Evolutionary conservation across 495 filamentous ascomycete genomes (phyloP), one percentile per base, ranked within the genome.

Genomic region (Penicillium chermesinum): DNA sequence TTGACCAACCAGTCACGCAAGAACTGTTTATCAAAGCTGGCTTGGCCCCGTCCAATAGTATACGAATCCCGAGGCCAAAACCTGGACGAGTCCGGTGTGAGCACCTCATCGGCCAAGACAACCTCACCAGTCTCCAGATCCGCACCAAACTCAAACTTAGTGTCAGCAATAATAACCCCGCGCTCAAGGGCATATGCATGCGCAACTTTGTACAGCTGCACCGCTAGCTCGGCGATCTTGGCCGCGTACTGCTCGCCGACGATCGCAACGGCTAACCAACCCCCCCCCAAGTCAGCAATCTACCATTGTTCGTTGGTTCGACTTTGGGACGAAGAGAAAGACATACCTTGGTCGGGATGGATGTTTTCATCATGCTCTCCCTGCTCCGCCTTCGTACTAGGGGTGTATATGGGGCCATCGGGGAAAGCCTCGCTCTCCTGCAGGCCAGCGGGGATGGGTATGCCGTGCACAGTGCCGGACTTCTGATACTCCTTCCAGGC

Each of bases 301-400:
- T n/a, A n/a, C n/a, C n/a, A n/a, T n/a, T n/a, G n/a, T n/a, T n/a
- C n/a, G n/a, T n/a, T n/a, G n/a, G n/a, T n/a, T n/a, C n/a, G n/a
- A n/a, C n/a, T n/a, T n/a, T n/a, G n/a, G n/a, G n/a, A n/a, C n/a
- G n/a, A n/a, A n/a, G n/a, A n/a, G n/a, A n/a, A n/a, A 37, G 21
- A 55, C 64, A 33, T 67, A 78, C 77, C 76, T 65, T 85, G 66
- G 33, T 82, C 82, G 0, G 83, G 84, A 47, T 82, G 78, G 53
- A 98, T 97, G 65, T 98, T 97, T 72, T 91, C 85, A 70, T 98
- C 93, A 52, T 95, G 81, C 46, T 81, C 71, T 1, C 91, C 91
- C 46, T 75, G 71, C 58, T 88, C 85, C 0, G 93, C 93, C 74
- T 98, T 97, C 2, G 91, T 96, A 55, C 78, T 85, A 7, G 89